phyloP scores from a whole-genome alignment of 73 alveolate species.

The Stentor roeselii region DNA sequence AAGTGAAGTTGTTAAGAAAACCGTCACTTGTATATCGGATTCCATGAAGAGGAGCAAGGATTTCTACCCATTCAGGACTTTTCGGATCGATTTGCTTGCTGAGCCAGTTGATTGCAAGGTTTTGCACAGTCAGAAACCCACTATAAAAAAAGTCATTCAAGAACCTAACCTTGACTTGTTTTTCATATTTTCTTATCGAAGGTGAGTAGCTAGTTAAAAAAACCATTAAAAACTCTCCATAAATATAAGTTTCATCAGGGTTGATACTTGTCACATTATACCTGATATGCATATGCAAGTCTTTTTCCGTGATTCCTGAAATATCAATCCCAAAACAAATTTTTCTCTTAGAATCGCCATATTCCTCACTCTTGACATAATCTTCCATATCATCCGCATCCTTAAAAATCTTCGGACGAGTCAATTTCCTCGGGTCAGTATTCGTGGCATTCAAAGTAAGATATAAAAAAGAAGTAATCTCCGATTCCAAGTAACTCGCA shows the following conservation, averaged over 20 bases:
- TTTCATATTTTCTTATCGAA: not conserved
- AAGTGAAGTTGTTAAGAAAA: conserved; percentile 4
- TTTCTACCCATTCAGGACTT: not conserved
- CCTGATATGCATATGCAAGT: not conserved
- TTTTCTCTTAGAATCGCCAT: not conserved
- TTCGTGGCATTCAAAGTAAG: not conserved
- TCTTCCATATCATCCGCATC: not conserved
- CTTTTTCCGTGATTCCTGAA: not conserved
- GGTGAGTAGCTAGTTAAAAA: not conserved
- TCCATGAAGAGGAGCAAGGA: conserved; percentile 20
- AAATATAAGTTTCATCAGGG: not conserved
- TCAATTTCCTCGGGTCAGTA: not conserved
- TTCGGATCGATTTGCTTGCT: not conserved
- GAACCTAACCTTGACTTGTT: not conserved
- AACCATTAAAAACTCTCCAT: not conserved
- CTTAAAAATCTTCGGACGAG: not conserved
- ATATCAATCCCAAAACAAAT: conserved; percentile 1
- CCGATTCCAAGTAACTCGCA: not conserved
- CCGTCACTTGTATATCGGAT: conserved; percentile 1
- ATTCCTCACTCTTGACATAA: not conserved
- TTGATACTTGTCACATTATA: not conserved
- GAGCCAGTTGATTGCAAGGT: not conserved
- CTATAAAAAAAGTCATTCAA: conserved; percentile 10
- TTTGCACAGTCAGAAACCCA: conserved; percentile 18
- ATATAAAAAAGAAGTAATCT: not conserved